Evolutionary conservation across 2,329 filamentous ascomycete genomes (phyloP), one percentile per base, ranked within the genome.

Genomic region (Microsporum audouinii): DNA sequence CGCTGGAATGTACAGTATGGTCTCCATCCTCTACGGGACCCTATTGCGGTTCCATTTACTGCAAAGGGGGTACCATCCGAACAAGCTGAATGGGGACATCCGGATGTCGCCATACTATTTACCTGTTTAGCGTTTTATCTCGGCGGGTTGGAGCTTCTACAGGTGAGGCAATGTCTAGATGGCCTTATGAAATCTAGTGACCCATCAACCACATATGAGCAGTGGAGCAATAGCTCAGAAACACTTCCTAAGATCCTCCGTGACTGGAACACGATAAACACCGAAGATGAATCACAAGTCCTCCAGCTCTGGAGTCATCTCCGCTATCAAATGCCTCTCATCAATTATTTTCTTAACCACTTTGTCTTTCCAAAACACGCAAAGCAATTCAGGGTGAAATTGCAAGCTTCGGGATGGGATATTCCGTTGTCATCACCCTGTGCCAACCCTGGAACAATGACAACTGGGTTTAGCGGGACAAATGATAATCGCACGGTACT

Each of bases 391-490:
- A 79, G 81, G 0, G 60, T 77, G 6, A 89, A 88, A 63, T 71
- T 89, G 0, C 84, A 82, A 0, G 78, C 83, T 0, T 88, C 85
- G 0, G 86, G 84, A 0, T 89, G 86, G 86, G 85, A 89, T 63
- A 72, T 89, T 17, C 62, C 62, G 7, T 47, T 63, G 5, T 62
- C 27, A 17, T 82, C 75, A 0, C 49, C 12, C n/a, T 38, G 45
- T 23, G 31, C 17, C 2, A 17, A 27, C 6, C 6, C 14, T 58
- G 17, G 57, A 34, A 29, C 62, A 8, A 53, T 63, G 0, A 84
- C 79, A 0, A 85, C 83, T 0, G 87, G 87, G 0, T 90, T 90
- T 66, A 88, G 84, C 60, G 86, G 87, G 0, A 90, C 87, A 0
- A 86, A 84, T 29, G 86, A 89, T 64, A 83, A 81, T 0, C 71